Evolutionary conservation across 164 flowering plant genomes (phyloP).

Genomic region (Vitis amurensis): DNA sequence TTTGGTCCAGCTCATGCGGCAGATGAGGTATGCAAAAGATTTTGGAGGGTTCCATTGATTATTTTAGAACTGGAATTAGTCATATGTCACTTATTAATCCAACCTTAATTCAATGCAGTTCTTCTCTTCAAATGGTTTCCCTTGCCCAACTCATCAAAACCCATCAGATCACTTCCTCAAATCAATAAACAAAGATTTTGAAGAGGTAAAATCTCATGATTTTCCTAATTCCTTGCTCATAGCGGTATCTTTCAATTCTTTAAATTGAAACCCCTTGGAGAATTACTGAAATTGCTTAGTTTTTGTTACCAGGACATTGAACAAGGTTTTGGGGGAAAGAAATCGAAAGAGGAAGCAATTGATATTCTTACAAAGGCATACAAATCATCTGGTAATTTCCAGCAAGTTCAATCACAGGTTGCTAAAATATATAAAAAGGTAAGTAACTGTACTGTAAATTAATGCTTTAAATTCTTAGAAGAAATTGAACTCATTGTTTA

Average conservation of each 20-base stretch:
- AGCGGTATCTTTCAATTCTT: no score
- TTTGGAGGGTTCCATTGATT: not conserved
- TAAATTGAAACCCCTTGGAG: no score
- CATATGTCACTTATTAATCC: not conserved
- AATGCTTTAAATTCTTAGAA: no score
- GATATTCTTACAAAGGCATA: conserved; percentile 25
- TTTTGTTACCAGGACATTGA: conserved; percentile 24
- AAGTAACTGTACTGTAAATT: not conserved
- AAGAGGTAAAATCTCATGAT: conserved; percentile 35
- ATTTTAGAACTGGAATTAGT: not conserved
- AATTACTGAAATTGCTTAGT: no score
- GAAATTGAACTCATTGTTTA: not conserved
- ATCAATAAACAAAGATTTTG: conserved; percentile 75
- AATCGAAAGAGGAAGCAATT: conserved; percentile 27
- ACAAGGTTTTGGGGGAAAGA: conserved; percentile 13
- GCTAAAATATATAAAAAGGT: conserved; percentile 20
- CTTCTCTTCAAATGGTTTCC: conserved; percentile 63
- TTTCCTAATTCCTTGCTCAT: no score
- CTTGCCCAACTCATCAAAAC: conserved; percentile 66
- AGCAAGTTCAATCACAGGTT: conserved; percentile 17
- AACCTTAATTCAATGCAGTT: conserved; percentile 33
- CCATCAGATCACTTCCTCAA: conserved; percentile 83
- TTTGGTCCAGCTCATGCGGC: conserved; percentile 39
- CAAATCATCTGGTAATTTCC: conserved; percentile 17
- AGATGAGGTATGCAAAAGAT: conserved; percentile 20